These are phyloP conservation scores for Serpula lacrymans DNA, from an alignment of 768 basidiomycete genomes.

Conservation along the genomic window DNA sequence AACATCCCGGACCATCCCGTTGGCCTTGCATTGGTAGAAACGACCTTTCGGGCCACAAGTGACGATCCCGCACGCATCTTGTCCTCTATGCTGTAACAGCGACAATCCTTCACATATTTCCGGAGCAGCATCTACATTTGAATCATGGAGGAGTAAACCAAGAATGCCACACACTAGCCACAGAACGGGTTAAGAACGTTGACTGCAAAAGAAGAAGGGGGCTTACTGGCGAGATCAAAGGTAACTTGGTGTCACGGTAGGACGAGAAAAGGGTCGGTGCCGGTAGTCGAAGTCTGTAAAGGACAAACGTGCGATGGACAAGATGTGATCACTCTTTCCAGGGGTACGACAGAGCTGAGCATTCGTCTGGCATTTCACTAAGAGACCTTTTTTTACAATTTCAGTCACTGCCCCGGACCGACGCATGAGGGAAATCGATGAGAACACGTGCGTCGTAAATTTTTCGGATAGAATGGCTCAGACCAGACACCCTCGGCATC, in stretches of 20 bases:
- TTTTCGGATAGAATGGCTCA: no score
- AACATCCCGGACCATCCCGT: conserved; percentile 98
- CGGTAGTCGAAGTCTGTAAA: neutral
- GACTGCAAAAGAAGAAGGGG: neutral
- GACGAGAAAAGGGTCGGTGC: neutral
- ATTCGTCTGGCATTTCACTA: no score
- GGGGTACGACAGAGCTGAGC: no score
- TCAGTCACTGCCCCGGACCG: no score
- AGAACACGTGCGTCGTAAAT: no score
- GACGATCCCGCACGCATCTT: conserved; percentile 97
- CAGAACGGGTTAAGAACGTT: conserved; percentile 3
- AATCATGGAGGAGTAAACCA: conserved; percentile 81
- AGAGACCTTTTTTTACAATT: no score
- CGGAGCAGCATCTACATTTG: conserved; percentile 66
- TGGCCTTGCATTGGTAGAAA: conserved; percentile 97
- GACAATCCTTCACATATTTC: conserved; percentile 97
- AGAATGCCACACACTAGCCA: conserved; percentile 85
- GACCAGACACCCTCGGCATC: no score
- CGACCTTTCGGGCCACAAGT: conserved; percentile 95
- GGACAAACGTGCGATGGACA: neutral
- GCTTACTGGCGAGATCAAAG: conserved; percentile 31
- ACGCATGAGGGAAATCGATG: no score
- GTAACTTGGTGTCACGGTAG: conserved; percentile 22
- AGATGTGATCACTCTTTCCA: no score
- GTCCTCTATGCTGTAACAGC: conserved; percentile 92